These are phyloP conservation scores for Pneumocystis murina DNA, from an alignment of 1,139 yeast species.

Conservation along the genomic window DNA sequence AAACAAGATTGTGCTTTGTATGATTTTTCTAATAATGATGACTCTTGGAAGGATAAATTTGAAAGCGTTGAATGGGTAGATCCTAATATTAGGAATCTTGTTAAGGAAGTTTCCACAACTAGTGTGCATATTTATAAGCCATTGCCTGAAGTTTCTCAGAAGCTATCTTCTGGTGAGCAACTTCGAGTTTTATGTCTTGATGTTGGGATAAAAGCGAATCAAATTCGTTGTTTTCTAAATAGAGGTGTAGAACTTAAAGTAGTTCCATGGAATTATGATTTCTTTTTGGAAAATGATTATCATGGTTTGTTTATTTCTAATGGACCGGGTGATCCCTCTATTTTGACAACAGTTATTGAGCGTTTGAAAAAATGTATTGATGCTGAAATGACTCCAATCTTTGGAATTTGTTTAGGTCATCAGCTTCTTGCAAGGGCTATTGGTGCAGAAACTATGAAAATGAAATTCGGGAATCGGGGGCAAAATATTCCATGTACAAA, in stretches of 20 bases:
- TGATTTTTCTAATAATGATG: slow-evolving; percentile 24
- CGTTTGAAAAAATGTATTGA: slow-evolving; percentile 43
- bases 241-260: slow-evolving; percentile 94
- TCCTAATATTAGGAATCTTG: slow-evolving; percentile 83
- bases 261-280: slow-evolving; percentile 92
- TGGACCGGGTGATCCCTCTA: slow-evolving; percentile 99
- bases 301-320: slow-evolving; percentile 94
- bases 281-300: slow-evolving; percentile 49
- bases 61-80: slow-evolving; percentile 79
- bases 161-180: slow-evolving; percentile 57
- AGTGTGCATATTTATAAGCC: slow-evolving; percentile 65
- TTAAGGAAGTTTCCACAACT: slow-evolving; percentile 71
- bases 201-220: slow-evolving; percentile 97
- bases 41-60: slow-evolving; percentile 48
- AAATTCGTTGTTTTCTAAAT: slow-evolving; percentile 87
- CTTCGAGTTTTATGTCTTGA: slow-evolving; percentile 80
- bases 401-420: slow-evolving; percentile 82
- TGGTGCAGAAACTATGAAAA: slow-evolving; percentile 81
- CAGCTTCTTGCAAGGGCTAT: slow-evolving; percentile 91
- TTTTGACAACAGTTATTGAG: slow-evolving; percentile 50
- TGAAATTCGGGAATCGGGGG: slow-evolving; percentile 99
- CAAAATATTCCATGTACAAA: slow-evolving; percentile 98
- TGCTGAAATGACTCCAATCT: slow-evolving; percentile 37
- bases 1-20: slow-evolving; percentile 32
- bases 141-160: slow-evolving; percentile 35